These are phyloP conservation scores for Tephrocybe sp. DNA, from an alignment of 768 basidiomycete genomes.

Conservation along the genomic window DNA sequence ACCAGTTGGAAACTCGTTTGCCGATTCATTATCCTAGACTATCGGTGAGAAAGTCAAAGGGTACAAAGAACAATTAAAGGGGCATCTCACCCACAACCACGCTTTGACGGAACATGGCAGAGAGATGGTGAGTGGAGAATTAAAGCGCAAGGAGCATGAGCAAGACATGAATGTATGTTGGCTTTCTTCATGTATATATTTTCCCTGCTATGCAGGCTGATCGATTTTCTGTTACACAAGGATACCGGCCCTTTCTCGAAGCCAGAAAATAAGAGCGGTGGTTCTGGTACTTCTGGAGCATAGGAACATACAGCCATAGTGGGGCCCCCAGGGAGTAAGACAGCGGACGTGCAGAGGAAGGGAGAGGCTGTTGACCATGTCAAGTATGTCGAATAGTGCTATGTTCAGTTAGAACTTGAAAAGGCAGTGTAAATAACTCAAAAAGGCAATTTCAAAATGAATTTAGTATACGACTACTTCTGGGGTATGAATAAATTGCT, in stretches of 20 bases:
- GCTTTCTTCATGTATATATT: neutral
- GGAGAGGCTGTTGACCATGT: constrained; percentile 10
- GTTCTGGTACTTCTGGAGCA: too few species aligned
- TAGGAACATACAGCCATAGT: constrained; percentile 30
- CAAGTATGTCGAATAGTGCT: too few species aligned
- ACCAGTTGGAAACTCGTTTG: too few species aligned
- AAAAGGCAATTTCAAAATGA: too few species aligned
- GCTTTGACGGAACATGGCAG: constrained; percentile 27
- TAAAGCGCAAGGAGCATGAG: constrained; percentile 29
- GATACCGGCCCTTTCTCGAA: neutral
- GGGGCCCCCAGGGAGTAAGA: constrained; percentile 25
- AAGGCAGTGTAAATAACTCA: too few species aligned
- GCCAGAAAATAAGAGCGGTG: constrained; percentile 3
- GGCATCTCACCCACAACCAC: constrained; percentile 31
- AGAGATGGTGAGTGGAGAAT: constrained; percentile 30
- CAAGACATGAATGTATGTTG: constrained; percentile 21
- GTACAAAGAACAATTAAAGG: constrained; percentile 32
- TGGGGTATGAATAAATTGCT: too few species aligned
- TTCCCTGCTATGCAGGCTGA: neutral
- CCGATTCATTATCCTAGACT: constrained; percentile 19
- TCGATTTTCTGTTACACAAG: neutral
- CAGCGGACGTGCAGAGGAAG: constrained; percentile 23
- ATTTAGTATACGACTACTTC: too few species aligned
- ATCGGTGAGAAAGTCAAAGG: constrained; percentile 33
- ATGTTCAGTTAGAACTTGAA: too few species aligned